Evolutionary conservation across 805 yeast species (phyloP), one percentile per base, ranked within the genome.

Genomic region (Ogataea ganodermae): DNA sequence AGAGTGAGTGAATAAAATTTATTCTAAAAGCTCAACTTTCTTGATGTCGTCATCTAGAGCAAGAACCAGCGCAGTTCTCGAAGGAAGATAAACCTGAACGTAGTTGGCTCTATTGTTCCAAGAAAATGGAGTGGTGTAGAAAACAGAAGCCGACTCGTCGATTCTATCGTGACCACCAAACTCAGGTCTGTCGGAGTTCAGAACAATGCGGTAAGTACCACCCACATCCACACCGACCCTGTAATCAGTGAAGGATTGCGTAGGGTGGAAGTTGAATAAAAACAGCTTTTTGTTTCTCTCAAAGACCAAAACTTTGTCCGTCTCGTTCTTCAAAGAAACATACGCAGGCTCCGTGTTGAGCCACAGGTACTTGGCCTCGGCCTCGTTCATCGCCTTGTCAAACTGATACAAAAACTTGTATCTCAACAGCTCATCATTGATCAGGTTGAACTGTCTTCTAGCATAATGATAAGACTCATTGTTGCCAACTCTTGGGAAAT

Each of bases 401-500:
- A 94, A 92, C n/a, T 73, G 73, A 66, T 84, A 85, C 59, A 92
- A 73, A 55, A 76, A 84, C 63, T 82, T 80, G 71, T 92, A 92
- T 52, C 96, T 78, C 59, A 94, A 73, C 51, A 89, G 69, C 22
- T 84, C 79, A 63, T 94, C 97, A 45, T 85, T 84, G 30, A 85
- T 79, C 57, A 92, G 76, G 61, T 89, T 89, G 76, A 91, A 94
- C 68, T 92, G 99, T 60, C 99, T 81, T 63, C 98, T 80, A 1
- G 97, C 97, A 62, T 94, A 92, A 69, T 88, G 94, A 69, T 87
- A 92, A 16, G 94, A 84, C 65, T 89, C 90, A 22, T 77, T 77
- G 68, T 92, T 94, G 28, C 96, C 97, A 23, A 55, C 84, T 60
- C 97, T 82, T 12, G 99, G 98, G 76, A 92, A 94, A 68, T 92